Evolutionary conservation across 2,329 filamentous ascomycete genomes (phyloP).

Genomic region (Pezicula radicicola): DNA sequence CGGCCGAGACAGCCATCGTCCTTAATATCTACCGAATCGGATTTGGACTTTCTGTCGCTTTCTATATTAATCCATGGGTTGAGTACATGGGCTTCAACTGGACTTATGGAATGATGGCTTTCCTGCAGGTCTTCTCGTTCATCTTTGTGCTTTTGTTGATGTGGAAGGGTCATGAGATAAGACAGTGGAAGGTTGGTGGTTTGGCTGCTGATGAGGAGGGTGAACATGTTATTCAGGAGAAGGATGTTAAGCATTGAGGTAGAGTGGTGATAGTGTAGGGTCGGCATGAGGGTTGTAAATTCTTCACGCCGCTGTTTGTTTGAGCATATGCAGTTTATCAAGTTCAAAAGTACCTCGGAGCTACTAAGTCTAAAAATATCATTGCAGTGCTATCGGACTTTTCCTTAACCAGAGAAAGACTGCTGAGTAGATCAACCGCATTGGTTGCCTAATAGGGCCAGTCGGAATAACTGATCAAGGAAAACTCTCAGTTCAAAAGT

Average conservation of each 20-base stretch:
- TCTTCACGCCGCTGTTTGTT: no score
- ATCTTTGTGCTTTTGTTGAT: conserved; percentile 24
- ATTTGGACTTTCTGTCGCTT: conserved; percentile 35
- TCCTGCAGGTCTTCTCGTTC: conserved; percentile 29
- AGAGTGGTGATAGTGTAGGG: background rate
- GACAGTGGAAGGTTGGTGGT: conserved; percentile 10
- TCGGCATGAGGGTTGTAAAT: no score
- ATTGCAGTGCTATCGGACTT: no score
- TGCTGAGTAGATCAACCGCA: no score
- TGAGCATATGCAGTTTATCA: no score
- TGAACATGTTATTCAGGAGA: conserved; percentile 16
- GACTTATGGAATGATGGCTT: conserved; percentile 39
- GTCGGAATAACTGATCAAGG: no score
- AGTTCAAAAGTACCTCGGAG: no score
- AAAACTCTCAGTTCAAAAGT: no score
- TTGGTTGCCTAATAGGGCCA: no score
- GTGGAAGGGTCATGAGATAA: conserved; percentile 24
- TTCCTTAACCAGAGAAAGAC: no score
- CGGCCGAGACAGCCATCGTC: conserved; percentile 32
- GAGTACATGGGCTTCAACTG: conserved; percentile 32
- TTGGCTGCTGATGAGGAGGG: conserved; percentile 24
- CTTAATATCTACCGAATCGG: conserved; percentile 32
- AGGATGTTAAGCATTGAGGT: background rate
- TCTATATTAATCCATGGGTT: conserved; percentile 37
- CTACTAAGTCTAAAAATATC: no score